Conservation (phyloP, 2,329 filamentous ascomycete genomes). For the Sclerotinia nivalis region DNA sequence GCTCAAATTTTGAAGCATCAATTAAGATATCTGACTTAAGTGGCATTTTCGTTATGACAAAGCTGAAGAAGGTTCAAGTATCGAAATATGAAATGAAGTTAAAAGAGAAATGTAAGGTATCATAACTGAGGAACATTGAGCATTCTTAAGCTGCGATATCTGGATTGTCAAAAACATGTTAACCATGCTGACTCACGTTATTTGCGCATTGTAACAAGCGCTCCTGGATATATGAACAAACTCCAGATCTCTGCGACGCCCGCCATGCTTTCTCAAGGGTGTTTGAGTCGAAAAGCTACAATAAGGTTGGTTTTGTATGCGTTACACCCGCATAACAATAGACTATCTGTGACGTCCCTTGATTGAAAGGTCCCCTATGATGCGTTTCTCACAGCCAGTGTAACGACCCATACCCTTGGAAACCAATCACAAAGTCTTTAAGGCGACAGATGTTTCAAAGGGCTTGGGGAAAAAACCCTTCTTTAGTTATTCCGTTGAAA, state of each 20-base stretch:
- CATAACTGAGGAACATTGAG: conserved; percentile 43
- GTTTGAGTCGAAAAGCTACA: conserved; percentile 9
- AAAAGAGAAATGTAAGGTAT: conserved; percentile 47
- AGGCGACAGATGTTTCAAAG: neutral
- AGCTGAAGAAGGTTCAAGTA: too few relatives aligned
- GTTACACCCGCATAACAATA: conserved; percentile 15
- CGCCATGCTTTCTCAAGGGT: neutral
- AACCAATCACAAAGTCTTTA: neutral
- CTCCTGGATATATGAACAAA: neutral
- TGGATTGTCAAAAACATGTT: neutral
- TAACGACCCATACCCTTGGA: neutral
- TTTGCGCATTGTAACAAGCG: neutral
- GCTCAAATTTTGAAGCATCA: conserved; percentile 48
- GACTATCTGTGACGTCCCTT: conserved; percentile 8
- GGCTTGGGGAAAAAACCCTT: neutral
- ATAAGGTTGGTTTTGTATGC: conserved; percentile 1
- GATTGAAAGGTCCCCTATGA: neutral
- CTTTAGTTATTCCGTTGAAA: neutral
- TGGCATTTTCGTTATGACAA: conserved; percentile 36
- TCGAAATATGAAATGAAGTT: neutral
- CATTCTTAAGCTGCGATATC: neutral
- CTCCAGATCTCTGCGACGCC: neutral
- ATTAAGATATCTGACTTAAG: conserved; percentile 45
- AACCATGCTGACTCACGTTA: neutral
- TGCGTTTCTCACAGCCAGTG: conserved; percentile 2